Base-by-base conservation (phyloP, 352 stramenopile genomes). In the Globisporangium spiculum region DNA sequence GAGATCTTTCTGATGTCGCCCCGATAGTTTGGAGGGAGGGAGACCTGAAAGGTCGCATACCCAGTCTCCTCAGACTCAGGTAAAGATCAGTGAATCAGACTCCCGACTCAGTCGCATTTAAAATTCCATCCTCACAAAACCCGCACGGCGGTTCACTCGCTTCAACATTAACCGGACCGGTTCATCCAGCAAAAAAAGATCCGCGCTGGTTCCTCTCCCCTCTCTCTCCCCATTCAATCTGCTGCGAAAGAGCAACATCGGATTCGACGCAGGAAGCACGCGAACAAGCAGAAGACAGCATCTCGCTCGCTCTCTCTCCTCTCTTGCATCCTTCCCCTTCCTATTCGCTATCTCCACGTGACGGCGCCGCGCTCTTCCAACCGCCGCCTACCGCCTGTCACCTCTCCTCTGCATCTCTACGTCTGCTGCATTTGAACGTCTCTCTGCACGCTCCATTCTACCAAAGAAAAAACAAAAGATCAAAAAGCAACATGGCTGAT, bases 401-500 rank as follows among this genome's bases (percentile, higher is more conserved):
- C 30, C 62, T 68, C 26, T 30, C 8, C 59, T 57, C 56, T 57
- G 32, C 46, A 59, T 60, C 46, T 67, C 32, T 32, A 48, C 38
- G 38, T 66, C 50, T 60, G 46, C 62, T 60, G 46, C 62, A 67
- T 65, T 65, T 67, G 61, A 67, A 67, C 64, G 55, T 34, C n/a
- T 57, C 41, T 48, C 38, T 48, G 38, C 38, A 48, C 38, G 38
- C 38, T 48, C 38, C 38, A 48, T 48, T 48, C 38, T 48, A 46
- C 14, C 10, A 46, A 48, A 12, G 14, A n/a, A 44, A 36, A 55
- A 56, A 52, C 22, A 63, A 50, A 12, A 62, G 26, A 65, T 44
- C 41, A 57, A 68, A 27, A 41, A 60, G 12, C 38, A 69, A 46
- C 50, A 92, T 92, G 84, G 84, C 84, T 65, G 84, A 92, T 65